phyloP scores from a whole-genome alignment of 805 yeast species.

The Kodamaea neixiangensis region DNA sequence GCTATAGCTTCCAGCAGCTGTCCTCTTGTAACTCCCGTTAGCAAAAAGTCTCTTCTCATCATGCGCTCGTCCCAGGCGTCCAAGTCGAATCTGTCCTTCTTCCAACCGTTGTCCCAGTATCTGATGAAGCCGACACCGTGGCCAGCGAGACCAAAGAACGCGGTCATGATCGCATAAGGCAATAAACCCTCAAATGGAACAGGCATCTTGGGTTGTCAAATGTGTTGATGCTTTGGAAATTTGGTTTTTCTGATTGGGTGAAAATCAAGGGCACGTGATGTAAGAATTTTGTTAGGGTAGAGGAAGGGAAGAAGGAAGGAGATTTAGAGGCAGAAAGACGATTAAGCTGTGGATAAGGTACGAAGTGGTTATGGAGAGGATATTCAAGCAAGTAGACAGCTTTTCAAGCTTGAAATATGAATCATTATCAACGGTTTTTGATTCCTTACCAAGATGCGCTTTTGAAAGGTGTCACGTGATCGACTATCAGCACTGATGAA shows the following conservation, averaged over 20 bases:
- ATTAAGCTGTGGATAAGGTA: too few species aligned
- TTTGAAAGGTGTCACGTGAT: too few species aligned
- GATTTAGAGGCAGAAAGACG: too few species aligned
- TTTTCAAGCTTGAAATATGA: too few species aligned
- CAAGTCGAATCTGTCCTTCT: slow-evolving; percentile 45
- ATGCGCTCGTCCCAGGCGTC: slow-evolving; percentile 44
- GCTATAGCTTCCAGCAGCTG: slow-evolving; percentile 68
- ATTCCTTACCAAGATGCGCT: too few species aligned
- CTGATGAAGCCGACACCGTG: slow-evolving; percentile 46
- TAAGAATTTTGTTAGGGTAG: slow-evolving; percentile 6
- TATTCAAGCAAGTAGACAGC: too few species aligned
- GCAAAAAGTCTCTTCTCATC: slow-evolving; percentile 74
- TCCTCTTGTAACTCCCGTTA: slow-evolving; percentile 74
- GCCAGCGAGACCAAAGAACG: slow-evolving; percentile 47
- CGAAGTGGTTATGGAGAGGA: neutral
- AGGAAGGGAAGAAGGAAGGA: neutral
- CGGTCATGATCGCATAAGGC: slow-evolving; percentile 48
- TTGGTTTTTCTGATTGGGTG: slow-evolving; percentile 23
- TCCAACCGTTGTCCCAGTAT: slow-evolving; percentile 53
- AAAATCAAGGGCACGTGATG: slow-evolving; percentile 3
- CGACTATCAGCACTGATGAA: too few species aligned
- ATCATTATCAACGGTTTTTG: too few species aligned
- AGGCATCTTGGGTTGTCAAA: slow-evolving; percentile 32
- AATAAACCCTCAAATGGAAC: slow-evolving; percentile 50
- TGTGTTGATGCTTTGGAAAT: slow-evolving; percentile 7